These are phyloP conservation scores for Ocimum tenuiflorum DNA, from an alignment of 257 asterid genomes.

Conservation along the genomic window DNA sequence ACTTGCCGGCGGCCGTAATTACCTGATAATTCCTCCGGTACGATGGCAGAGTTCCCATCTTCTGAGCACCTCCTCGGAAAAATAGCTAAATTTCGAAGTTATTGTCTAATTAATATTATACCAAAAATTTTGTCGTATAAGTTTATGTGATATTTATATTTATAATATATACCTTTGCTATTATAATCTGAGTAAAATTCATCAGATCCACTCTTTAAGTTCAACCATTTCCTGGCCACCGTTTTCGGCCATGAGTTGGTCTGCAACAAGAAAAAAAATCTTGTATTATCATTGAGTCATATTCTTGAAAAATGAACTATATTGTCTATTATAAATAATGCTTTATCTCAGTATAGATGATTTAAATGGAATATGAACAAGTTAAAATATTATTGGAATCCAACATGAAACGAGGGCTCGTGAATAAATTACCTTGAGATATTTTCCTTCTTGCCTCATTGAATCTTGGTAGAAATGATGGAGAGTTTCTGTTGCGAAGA, in stretches of 20 bases:
- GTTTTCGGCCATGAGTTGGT: slow-evolving; percentile 55
- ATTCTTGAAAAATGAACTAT: too few relatives aligned
- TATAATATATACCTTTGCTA: slow-evolving; percentile 30
- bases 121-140: background rate
- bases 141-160: background rate
- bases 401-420: too few relatives aligned
- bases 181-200: slow-evolving; percentile 57
- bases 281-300: background rate
- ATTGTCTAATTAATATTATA: background rate
- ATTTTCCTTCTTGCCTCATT: slow-evolving; percentile 41
- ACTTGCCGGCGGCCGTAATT: background rate
- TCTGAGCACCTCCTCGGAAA: slow-evolving; percentile 46
- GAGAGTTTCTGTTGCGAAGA: slow-evolving; percentile 1
- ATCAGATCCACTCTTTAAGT: slow-evolving; percentile 35
- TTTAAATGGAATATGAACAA: background rate
- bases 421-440: slow-evolving; percentile 35
- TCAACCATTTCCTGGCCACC: slow-evolving; percentile 62
- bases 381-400: background rate
- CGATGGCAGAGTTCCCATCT: slow-evolving; percentile 47
- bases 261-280: slow-evolving; percentile 33
- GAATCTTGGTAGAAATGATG: slow-evolving; percentile 10
- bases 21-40: slow-evolving; percentile 76
- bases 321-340: too few relatives aligned
- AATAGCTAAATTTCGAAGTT: slow-evolving; percentile 15
- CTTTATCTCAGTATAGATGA: too few relatives aligned